Percentiles rank a stretch among this genome's conserved stretches.
Conservation (phyloP, 2,329 filamentous ascomycete genomes). For the Fusarium concolor region DNA sequence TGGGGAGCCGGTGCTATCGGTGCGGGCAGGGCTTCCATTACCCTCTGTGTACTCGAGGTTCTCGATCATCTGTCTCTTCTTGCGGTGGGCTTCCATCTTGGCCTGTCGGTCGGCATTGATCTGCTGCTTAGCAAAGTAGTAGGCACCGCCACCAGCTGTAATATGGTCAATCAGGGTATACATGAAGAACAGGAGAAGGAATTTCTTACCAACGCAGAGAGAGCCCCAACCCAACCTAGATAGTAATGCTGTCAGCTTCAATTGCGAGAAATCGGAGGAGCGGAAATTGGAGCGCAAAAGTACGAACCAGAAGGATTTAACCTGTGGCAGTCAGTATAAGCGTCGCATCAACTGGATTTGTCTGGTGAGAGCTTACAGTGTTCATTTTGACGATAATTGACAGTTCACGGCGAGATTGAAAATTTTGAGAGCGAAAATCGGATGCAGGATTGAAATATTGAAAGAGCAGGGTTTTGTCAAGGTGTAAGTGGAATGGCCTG, state of each 20-base stretch:
- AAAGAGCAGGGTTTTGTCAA: constrained; percentile 41
- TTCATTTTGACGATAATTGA: constrained; percentile 59
- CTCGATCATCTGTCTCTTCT: constrained; percentile 70
- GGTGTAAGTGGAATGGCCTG: constrained; percentile 48
- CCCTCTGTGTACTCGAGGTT: constrained; percentile 63
- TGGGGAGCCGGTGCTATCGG: constrained; percentile 69
- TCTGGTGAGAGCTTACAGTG: constrained; percentile 57
- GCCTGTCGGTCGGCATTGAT: constrained; percentile 90
- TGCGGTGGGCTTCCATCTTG: constrained; percentile 74
- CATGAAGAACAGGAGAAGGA: neutral
- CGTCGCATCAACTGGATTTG: constrained; percentile 2
- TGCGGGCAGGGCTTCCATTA: constrained; percentile 65
- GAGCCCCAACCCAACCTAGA: constrained; percentile 90
- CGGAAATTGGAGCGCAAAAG: constrained; percentile 17
- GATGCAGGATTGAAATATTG: constrained; percentile 33
- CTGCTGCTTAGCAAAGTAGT: constrained; percentile 93
- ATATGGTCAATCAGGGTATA: constrained; percentile 30
- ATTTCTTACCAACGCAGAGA: constrained; percentile 78
- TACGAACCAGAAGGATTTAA: constrained; percentile 74
- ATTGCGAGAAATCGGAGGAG: constrained; percentile 3
- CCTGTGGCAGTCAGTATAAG: constrained; percentile 55
- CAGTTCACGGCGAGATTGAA: constrained; percentile 6
- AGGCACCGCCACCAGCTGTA: constrained; percentile 87
- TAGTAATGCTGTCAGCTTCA: constrained; percentile 14
- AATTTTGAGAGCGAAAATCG: constrained; percentile 22